These are phyloP conservation scores for Xylaria sp. DNA, from an alignment of 2,329 filamentous ascomycete genomes.

Conservation along the genomic window DNA sequence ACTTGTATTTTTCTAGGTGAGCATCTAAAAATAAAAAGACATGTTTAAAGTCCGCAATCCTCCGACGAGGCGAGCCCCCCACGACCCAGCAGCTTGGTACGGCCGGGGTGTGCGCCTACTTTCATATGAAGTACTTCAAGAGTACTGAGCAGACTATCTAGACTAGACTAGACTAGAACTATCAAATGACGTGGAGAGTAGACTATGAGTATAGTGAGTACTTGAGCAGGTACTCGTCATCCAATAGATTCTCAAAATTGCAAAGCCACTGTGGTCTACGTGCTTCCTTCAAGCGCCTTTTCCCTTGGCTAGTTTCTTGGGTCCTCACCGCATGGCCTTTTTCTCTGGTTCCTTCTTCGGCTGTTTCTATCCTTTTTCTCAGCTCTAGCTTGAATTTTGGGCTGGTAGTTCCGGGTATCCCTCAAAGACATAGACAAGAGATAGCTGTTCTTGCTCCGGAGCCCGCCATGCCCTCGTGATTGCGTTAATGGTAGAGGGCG, in stretches of 20 bases:
- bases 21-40: conserved; percentile 17
- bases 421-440: background rate
- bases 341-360: background rate
- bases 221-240: background rate
- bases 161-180: background rate
- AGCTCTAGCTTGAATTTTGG: background rate
- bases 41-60: background rate
- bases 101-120: conserved; percentile 11
- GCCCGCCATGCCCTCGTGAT: background rate
- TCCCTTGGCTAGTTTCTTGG: background rate
- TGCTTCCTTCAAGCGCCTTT: too few relatives aligned
- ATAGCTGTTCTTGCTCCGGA: background rate
- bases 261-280: background rate
- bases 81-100: conserved; percentile 28
- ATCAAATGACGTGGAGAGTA: background rate
- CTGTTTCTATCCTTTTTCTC: background rate
- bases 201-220: background rate
- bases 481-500: background rate
- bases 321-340: background rate
- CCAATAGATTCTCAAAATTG: background rate
- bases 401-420: background rate
- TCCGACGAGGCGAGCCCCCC: background rate
- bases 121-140: too few relatives aligned
- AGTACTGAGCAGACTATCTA: too few relatives aligned
- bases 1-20: background rate